Percentiles rank a stretch among this genome's conserved stretches.
Evolutionary conservation across 768 basidiomycete species (phyloP).

Genomic region (Daedaleopsis sinensis): DNA sequence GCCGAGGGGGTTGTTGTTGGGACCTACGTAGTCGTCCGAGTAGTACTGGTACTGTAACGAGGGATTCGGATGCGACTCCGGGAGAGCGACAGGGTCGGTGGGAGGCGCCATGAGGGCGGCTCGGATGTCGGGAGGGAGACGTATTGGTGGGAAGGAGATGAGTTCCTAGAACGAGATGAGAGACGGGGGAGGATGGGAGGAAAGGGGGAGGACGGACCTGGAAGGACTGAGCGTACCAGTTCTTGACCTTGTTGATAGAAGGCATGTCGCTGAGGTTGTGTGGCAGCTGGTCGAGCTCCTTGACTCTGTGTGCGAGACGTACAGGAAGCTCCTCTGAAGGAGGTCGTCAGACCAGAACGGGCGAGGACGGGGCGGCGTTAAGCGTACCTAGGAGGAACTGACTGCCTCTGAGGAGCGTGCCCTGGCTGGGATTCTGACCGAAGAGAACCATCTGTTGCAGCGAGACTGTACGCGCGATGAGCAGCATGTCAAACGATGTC

Average conservation of each 20-base stretch:
- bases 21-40: constrained; percentile 28
- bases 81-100: constrained; percentile 53
- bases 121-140: constrained; percentile 66
- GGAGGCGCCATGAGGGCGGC: constrained; percentile 60
- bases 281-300: constrained; percentile 93
- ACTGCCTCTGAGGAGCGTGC: constrained; percentile 89
- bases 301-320: constrained; percentile 92
- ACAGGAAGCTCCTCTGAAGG: constrained; percentile 88
- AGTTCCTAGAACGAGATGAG: constrained; percentile 66
- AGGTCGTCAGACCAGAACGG: background rate
- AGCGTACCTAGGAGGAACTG: constrained; percentile 82
- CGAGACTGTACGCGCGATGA: constrained; percentile 59
- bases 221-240: constrained; percentile 99
- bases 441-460: constrained; percentile 98
- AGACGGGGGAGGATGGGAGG: background rate
- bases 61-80: constrained; percentile 82
- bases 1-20: constrained; percentile 19
- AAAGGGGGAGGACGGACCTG: constrained; percentile 59
- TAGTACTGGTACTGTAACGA: constrained; percentile 55
- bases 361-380: constrained; percentile 8
- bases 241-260: constrained; percentile 91
- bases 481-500: background rate
- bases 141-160: constrained; percentile 80
- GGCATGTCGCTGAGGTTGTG: constrained; percentile 91
- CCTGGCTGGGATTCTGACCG: constrained; percentile 94